A percentile compares a stretch with the other conserved stretches of the same genome.
Evolutionary conservation across 306 rosid genomes (phyloP).

Genomic region (Senna tora): DNA sequence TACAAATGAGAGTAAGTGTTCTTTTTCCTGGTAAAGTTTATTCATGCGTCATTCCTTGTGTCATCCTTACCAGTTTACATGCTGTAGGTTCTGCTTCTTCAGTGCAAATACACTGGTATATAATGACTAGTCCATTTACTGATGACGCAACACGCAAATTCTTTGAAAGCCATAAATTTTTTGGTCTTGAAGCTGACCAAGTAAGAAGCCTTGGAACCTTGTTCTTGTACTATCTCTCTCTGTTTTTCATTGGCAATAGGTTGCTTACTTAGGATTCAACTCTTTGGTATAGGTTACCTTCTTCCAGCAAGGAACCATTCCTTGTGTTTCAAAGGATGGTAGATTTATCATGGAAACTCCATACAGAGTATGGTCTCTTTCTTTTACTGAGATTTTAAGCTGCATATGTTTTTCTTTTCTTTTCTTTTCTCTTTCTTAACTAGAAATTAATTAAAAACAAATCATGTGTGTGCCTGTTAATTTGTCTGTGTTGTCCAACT

Average conservation of each 20-base stretch:
- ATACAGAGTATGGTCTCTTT: constrained; percentile 57
- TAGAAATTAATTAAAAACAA: constrained; percentile 1
- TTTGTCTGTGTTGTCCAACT: background rate
- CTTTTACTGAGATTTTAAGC: constrained; percentile 27
- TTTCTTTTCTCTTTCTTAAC: constrained; percentile 33
- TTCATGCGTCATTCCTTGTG: constrained; percentile 26
- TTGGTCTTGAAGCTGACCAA: constrained; percentile 93
- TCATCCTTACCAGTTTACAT: constrained; percentile 31
- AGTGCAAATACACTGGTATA: constrained; percentile 87
- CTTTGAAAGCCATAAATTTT: constrained; percentile 83
- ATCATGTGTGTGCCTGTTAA: background rate
- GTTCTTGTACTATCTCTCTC: constrained; percentile 6
- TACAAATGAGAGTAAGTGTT: constrained; percentile 62
- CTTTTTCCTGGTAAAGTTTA: constrained; percentile 31
- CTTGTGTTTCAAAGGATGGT: constrained; percentile 94
- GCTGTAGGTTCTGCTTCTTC: constrained; percentile 65
- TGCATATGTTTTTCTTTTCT: constrained; percentile 14
- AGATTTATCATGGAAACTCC: constrained; percentile 95
- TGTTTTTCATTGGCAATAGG: background rate
- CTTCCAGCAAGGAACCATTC: constrained; percentile 96
- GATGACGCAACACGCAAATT: constrained; percentile 86
- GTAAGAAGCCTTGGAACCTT: constrained; percentile 45
- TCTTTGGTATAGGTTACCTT: constrained; percentile 75
- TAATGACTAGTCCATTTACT: constrained; percentile 98
- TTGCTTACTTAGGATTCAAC: constrained; percentile 43